phyloP scores from a whole-genome alignment of 345 rosid species.

The Eutrema heterophyllum region DNA sequence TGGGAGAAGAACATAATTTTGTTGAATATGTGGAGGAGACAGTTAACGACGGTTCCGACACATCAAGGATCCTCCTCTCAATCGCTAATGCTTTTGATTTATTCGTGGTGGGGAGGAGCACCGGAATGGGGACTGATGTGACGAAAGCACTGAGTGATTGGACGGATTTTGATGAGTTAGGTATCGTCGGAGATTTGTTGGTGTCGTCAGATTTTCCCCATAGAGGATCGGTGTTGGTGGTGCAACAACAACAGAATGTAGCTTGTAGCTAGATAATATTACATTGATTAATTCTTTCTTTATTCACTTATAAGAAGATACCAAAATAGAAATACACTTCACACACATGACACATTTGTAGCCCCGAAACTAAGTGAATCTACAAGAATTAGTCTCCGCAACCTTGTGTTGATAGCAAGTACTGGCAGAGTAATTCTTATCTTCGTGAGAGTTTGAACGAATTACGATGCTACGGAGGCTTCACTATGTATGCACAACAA shows the following conservation, averaged over 20 bases:
- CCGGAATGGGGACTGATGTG: constrained; percentile 29
- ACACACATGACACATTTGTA: not conserved
- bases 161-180: constrained; percentile 63
- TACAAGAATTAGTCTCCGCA: not conserved
- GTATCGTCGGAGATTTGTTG: constrained; percentile 56
- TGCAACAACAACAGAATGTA: constrained; percentile 52
- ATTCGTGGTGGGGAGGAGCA: constrained; percentile 48
- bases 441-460: too few species aligned
- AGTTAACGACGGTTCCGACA: constrained; percentile 39
- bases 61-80: constrained; percentile 30
- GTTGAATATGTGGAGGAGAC: constrained; percentile 25
- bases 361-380: not conserved
- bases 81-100: constrained; percentile 37
- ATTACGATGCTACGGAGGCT: too few species aligned
- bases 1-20: not conserved
- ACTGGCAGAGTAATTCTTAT: not conserved
- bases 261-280: constrained; percentile 23
- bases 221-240: constrained; percentile 42
- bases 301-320: not conserved
- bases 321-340: not conserved
- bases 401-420: not conserved
- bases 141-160: constrained; percentile 46
- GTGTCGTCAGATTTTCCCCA: constrained; percentile 42
- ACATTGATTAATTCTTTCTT: not conserved
- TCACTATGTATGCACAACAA: too few species aligned